Evolutionary conservation across 345 rosid species (phyloP).

Genomic region (Ceriops zippeliana): DNA sequence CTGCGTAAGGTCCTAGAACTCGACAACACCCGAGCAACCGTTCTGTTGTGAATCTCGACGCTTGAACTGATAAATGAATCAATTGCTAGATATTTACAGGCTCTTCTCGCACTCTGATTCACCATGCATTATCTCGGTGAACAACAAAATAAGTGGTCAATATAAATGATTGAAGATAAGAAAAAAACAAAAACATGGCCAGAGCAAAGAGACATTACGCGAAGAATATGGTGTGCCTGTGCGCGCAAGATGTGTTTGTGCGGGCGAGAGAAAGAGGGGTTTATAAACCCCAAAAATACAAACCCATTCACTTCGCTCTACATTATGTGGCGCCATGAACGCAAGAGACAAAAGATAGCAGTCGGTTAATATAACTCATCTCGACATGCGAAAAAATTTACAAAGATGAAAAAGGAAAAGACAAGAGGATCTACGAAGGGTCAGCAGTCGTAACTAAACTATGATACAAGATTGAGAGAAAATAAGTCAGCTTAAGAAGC

Average conservation of each 20-base stretch:
- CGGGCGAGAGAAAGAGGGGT: too few relatives aligned
- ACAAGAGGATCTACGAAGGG: constrained; percentile 25
- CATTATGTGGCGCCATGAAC: background rate
- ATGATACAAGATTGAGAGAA: constrained; percentile 13
- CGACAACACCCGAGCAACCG: too few relatives aligned
- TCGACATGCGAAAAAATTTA: background rate
- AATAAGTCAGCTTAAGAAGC: constrained; percentile 40
- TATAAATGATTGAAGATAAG: constrained; percentile 18
- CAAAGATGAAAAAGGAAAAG: background rate
- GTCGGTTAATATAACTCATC: background rate
- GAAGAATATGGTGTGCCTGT: too few relatives aligned
- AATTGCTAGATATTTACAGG: too few relatives aligned
- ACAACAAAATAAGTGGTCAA: background rate
- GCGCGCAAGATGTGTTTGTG: too few relatives aligned
- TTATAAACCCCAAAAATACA: constrained; percentile 8
- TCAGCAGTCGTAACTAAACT: constrained; percentile 31
- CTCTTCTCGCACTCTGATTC: too few relatives aligned
- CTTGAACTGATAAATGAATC: too few relatives aligned
- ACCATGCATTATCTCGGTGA: too few relatives aligned
- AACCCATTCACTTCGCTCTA: background rate
- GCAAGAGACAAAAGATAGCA: background rate
- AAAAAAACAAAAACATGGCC: background rate
- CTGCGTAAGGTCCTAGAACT: too few relatives aligned
- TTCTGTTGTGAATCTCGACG: background rate
- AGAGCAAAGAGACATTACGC: too few relatives aligned